phyloP scores from a whole-genome alignment of 257 asterid species.

The Solanum habrochaites region DNA sequence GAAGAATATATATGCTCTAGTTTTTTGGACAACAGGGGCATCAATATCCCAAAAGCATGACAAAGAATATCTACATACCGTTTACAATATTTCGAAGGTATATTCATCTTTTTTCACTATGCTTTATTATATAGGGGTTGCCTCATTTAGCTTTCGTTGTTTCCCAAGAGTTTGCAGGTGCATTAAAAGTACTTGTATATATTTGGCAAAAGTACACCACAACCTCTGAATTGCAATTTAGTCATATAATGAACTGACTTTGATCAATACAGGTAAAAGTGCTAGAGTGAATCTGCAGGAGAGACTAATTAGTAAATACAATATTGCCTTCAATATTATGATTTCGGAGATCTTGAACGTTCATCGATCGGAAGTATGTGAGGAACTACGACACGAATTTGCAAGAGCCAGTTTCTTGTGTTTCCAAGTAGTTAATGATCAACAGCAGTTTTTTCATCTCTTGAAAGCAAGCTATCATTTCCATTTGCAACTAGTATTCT shows the following conservation, averaged over 20 bases:
- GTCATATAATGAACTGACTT: neutral
- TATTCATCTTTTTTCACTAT: no score
- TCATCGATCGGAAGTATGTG: neutral
- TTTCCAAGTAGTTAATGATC: neutral
- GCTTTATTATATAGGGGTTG: neutral
- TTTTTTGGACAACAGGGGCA: no score
- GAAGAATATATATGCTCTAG: no score
- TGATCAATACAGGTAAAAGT: neutral
- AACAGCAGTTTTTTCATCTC: neutral
- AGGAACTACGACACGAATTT: neutral
- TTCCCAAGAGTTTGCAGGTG: neutral
- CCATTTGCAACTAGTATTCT: conserved; percentile 31
- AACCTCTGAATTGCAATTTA: neutral
- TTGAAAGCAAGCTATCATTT: neutral
- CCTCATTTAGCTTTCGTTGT: neutral
- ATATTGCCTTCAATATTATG: neutral
- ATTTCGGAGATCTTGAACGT: neutral
- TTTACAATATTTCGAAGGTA: no score
- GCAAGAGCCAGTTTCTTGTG: neutral
- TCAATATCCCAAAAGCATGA: no score
- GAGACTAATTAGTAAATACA: neutral
- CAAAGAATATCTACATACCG: no score
- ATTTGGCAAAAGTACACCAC: neutral
- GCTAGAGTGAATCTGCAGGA: neutral
- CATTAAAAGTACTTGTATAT: neutral